Evolutionary conservation across 345 rosid genomes (phyloP), one percentile per base, ranked within the genome.

Genomic region (Citrus maxima): DNA sequence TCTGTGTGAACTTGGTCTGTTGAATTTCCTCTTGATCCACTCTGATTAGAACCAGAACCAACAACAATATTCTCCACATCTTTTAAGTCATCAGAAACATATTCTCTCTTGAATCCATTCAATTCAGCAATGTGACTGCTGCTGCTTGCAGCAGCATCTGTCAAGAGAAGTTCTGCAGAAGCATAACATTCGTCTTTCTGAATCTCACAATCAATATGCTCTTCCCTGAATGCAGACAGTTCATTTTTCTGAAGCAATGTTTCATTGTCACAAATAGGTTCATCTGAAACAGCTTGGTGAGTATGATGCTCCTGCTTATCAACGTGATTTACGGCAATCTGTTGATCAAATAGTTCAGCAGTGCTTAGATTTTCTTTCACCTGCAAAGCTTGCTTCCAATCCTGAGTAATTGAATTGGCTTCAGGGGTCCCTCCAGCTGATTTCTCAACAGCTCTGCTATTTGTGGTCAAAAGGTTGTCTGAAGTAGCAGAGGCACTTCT

Each of bases 201-300:
- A 51, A 61, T 34, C 38, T 68, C 54, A 24, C 10, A 3, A 28
- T 83, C 55, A 35, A 46, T 67, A 35, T 38, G 60, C 60, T 79
- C 76, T 77, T 63, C 73, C 51, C 66, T 73, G 66, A 63, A 42
- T 30, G 68, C 77, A 73, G 63, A 70, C 64, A 30, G 19, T 24
- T 32, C 77, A 55, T 69, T 70, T 28, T 38, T 32, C 80, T 65
- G 64, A 8, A 34, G 72, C 16, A 70, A 21, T 49, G 46, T 77
- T 80, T 70, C 75, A 27, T 25, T 62, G 61, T 19, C 40, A 77
- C 10, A 8, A 14, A 27, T 56, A 60, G 63, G 64, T 7, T 79
- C 78, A 62, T 80, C 79, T n/a, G 58, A 21, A 61, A 51, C 68
- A 16, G 35, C 13, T n/a, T 21, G 49, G 69, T 22, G 55, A 70